These are phyloP conservation scores for Rhazya stricta DNA, from an alignment of 257 asterid genomes.

Conservation along the genomic window DNA sequence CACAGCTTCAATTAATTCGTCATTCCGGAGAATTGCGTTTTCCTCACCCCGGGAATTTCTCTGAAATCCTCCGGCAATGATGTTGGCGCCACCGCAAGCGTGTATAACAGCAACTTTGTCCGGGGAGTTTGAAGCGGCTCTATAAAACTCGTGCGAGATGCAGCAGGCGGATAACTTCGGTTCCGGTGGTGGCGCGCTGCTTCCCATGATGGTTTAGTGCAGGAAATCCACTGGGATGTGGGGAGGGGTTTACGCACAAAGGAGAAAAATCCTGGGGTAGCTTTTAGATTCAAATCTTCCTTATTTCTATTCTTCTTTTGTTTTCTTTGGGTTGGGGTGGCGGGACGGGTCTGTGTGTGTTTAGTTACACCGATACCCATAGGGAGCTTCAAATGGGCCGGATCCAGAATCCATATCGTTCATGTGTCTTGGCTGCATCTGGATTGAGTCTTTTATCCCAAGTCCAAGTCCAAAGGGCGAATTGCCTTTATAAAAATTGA, in stretches of 20 bases:
- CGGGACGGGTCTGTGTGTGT: too few relatives aligned
- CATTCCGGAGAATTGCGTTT: not conserved
- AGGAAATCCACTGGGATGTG: not conserved
- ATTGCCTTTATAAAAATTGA: too few relatives aligned
- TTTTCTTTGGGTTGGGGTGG: too few relatives aligned
- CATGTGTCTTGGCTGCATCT: too few relatives aligned
- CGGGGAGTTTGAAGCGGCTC: conserved; percentile 48
- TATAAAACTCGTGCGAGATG: conserved; percentile 62
- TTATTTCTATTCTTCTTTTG: too few relatives aligned
- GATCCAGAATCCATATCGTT: too few relatives aligned
- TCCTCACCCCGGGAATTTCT: conserved; percentile 6
- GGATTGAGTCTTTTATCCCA: too few relatives aligned
- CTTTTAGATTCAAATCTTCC: not conserved
- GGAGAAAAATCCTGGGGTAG: not conserved
- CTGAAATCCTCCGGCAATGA: conserved; percentile 30
- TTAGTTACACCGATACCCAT: too few relatives aligned
- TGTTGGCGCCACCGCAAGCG: conserved; percentile 51
- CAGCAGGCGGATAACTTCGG: conserved; percentile 47
- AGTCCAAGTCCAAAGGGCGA: too few relatives aligned
- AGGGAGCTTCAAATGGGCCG: too few relatives aligned
- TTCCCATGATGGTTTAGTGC: not conserved
- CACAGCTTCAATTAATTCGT: conserved; percentile 23
- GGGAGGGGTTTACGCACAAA: not conserved
- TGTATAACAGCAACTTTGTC: conserved; percentile 65
- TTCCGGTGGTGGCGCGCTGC: conserved; percentile 11